These are phyloP conservation scores for Kluyveromyces sp. DNA, from an alignment of 1,139 yeast species.

Conservation along the genomic window DNA sequence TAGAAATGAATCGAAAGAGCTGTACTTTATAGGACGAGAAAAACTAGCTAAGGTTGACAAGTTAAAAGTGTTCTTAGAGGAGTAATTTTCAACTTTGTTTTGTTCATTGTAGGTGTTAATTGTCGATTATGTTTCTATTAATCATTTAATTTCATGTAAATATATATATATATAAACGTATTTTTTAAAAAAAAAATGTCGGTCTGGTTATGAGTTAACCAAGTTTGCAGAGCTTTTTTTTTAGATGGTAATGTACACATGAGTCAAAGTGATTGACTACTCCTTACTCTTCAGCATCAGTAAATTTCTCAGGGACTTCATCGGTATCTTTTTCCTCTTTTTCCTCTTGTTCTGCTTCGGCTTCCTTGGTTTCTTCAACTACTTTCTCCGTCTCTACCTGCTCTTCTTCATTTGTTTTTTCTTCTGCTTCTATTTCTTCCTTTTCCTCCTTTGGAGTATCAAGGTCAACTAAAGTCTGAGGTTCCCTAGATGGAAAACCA, in stretches of 20 bases:
- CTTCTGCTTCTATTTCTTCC: conserved; percentile 9
- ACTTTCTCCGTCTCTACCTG: conserved; percentile 18
- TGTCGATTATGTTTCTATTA: too few relatives aligned
- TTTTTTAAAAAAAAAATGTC: too few relatives aligned
- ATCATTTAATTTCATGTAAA: too few relatives aligned
- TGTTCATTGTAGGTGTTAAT: not conserved
- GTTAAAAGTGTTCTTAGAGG: conserved; percentile 35
- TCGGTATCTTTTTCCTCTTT: conserved; percentile 10
- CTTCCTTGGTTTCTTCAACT: conserved; percentile 13
- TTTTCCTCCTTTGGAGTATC: conserved; percentile 17
- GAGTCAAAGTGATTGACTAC: too few relatives aligned
- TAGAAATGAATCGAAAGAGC: conserved; percentile 55
- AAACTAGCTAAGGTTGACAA: conserved; percentile 44
- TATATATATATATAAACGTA: too few relatives aligned
- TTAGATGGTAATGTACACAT: too few relatives aligned
- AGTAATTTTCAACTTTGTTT: not conserved
- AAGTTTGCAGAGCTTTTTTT: too few relatives aligned
- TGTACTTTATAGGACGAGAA: conserved; percentile 59
- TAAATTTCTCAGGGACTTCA: conserved; percentile 5
- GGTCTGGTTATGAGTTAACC: too few relatives aligned
- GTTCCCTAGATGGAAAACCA: conserved; percentile 20
- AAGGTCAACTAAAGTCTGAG: conserved; percentile 33
- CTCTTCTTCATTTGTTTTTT: conserved; percentile 13
- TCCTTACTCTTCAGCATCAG: not conserved
- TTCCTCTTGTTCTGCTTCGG: conserved; percentile 7